Percentiles rank a stretch among this genome's conserved stretches.
Evolutionary conservation across 305 asterid genomes (phyloP).

Genomic region (Striga hermonthica): DNA sequence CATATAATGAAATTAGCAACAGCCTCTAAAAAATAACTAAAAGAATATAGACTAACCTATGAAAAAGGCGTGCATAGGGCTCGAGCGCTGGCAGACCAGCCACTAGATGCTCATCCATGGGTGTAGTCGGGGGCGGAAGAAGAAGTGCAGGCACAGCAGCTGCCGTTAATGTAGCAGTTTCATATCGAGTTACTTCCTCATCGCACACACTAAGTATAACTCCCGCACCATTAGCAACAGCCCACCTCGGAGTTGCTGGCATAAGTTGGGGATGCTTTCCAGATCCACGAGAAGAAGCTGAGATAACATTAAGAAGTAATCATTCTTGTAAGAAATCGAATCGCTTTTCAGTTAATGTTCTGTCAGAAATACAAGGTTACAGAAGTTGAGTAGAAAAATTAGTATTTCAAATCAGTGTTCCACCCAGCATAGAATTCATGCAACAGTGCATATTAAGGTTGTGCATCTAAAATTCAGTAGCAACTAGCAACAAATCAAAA

Average conservation of each 20-base stretch:
- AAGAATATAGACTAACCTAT: constrained; percentile 48
- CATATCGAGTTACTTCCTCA: constrained; percentile 96
- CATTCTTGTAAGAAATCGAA: constrained; percentile 23
- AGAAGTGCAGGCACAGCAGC: constrained; percentile 98
- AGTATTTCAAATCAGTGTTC: constrained; percentile 8
- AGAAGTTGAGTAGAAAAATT: neutral
- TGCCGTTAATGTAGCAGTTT: constrained; percentile 93
- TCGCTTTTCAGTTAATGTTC: constrained; percentile 15
- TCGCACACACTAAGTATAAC: constrained; percentile 98
- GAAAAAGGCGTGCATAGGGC: constrained; percentile 96
- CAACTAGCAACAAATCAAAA: neutral
- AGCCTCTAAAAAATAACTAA: constrained; percentile 15
- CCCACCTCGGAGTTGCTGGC: constrained; percentile 99
- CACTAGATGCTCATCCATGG: constrained; percentile 99
- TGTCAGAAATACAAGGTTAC: constrained; percentile 17
- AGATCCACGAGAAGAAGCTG: constrained; percentile 94
- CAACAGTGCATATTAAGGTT: neutral
- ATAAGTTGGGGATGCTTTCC: constrained; percentile 99
- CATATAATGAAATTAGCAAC: constrained; percentile 21
- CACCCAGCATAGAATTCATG: neutral
- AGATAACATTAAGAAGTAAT: constrained; percentile 24
- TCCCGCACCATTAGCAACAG: constrained; percentile 99
- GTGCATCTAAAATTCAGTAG: neutral
- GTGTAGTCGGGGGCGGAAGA: constrained; percentile 97
- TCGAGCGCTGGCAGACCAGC: constrained; percentile 99